Evolutionary conservation across 768 basidiomycete genomes (phyloP).

Genomic region (Tylopilus felleus): DNA sequence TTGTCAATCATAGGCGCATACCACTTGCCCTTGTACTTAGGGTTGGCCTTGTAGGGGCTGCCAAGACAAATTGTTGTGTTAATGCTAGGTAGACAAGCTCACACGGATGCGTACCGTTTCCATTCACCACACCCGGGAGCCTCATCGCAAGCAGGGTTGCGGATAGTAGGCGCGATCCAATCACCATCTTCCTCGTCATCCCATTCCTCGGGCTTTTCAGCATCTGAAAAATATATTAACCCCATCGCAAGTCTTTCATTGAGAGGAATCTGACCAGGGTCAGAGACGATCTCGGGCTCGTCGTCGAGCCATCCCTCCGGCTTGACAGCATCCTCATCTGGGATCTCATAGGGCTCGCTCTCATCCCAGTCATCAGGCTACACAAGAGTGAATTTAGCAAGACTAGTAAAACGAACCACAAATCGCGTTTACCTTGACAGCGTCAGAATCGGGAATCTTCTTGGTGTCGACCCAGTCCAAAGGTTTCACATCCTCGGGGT

Average conservation of each 20-base stretch:
- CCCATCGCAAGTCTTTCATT: not conserved
- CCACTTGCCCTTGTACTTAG: conserved; percentile 98
- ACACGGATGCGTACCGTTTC: conserved; percentile 53
- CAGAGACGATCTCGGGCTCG: conserved; percentile 75
- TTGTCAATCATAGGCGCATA: conserved; percentile 92
- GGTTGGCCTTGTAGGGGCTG: conserved; percentile 87
- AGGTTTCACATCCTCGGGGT: conserved; percentile 89
- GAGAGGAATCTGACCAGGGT: conserved; percentile 60
- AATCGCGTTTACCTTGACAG: conserved; percentile 57
- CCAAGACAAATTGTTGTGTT: not conserved
- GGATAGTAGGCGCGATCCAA: conserved; percentile 87
- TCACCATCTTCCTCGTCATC: conserved; percentile 99
- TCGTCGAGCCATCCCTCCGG: conserved; percentile 96
- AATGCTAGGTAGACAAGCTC: not conserved
- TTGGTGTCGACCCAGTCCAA: conserved; percentile 88
- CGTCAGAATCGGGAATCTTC: conserved; percentile 81
- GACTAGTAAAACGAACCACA: not conserved
- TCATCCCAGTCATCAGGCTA: conserved; percentile 97
- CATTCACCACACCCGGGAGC: conserved; percentile 95
- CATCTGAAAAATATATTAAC: conserved; percentile 42
- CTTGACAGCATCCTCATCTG: conserved; percentile 81
- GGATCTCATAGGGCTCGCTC: conserved; percentile 88
- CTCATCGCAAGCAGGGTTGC: conserved; percentile 87
- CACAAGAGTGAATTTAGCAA: not conserved
- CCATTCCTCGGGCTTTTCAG: conserved; percentile 98